Evolutionary conservation across 768 basidiomycete species (phyloP).

Genomic region (Suillus placidus): DNA sequence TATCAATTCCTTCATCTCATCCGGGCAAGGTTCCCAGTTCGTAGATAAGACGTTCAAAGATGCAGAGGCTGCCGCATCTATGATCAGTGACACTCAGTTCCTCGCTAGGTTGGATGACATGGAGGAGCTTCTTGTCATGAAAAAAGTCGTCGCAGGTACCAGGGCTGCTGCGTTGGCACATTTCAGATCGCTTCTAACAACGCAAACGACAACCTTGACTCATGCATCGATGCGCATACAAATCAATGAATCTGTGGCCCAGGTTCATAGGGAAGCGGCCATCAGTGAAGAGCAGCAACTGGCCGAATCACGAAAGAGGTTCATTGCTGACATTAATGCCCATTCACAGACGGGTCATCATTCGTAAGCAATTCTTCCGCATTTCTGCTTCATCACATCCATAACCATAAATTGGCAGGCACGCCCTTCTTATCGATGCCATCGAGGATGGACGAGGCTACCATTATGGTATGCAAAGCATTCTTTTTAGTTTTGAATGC

Average conservation of each 20-base stretch:
- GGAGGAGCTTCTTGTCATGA: slow-evolving; percentile 13
- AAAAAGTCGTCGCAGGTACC: not conserved
- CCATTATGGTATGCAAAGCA: not conserved
- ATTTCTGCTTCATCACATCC: not conserved
- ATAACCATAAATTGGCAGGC: slow-evolving; percentile 1
- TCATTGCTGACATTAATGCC: slow-evolving; percentile 25
- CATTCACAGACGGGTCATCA: slow-evolving; percentile 9
- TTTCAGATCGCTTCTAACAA: not conserved
- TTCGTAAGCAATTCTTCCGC: slow-evolving; percentile 12
- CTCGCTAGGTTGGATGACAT: slow-evolving; percentile 14
- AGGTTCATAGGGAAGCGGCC: slow-evolving; percentile 7
- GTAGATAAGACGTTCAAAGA: slow-evolving; percentile 15
- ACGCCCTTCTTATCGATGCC: slow-evolving; percentile 10
- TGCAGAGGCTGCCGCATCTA: not conserved
- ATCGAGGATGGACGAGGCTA: not conserved
- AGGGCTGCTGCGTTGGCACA: not conserved
- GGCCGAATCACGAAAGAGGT: slow-evolving; percentile 12
- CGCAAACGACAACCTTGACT: not conserved
- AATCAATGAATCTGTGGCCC: not conserved
- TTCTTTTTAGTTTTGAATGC: not conserved
- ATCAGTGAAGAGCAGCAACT: slow-evolving; percentile 18
- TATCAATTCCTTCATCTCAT: not conserved
- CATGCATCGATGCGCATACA: slow-evolving; percentile 16
- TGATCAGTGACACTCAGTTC: slow-evolving; percentile 19
- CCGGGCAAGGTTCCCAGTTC: not conserved